Base-by-base conservation (phyloP, 169 alveolate species). In the Eimeria tenella region DNA sequence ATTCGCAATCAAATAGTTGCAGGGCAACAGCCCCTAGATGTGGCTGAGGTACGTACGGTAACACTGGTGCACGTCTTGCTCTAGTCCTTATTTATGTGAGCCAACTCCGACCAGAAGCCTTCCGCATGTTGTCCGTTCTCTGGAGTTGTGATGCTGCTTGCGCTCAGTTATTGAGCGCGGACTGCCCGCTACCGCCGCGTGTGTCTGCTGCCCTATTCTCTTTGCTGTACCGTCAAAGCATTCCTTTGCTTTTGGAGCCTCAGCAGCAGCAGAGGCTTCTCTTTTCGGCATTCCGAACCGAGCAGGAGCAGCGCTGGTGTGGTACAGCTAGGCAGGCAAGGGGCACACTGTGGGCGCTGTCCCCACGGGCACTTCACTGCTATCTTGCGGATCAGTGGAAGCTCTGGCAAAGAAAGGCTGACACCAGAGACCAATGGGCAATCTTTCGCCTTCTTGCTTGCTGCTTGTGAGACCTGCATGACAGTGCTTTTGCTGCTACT, bases 11-110 rank as follows among this genome's bases (percentile, higher is more conserved):
- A 81, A 23, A 25, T 53, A 58, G 90, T 74, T 55, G 90, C 90
- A n/a, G 90, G 90, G 55, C 74, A 56, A 55, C 90, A 81, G 90
- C 90, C 90, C 50, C 90, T 81, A 55, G 90, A 81, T 63, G 73
- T 81, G 70, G 71, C 90, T 23, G 58, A 81, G 90, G 90, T 81
- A 52, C 53, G 90, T 50, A 31, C 4, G 25, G 21, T 7, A 17
- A 58, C 65, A 0, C 65, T 15, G 65, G 0, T 58, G 10, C 83
- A 23, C 42, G n/a, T 4, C 77, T 68, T 23, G n/a, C 6, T 15
- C 62, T 11, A 6, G 42, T 31, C 23, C 5, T 75, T 75, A 6
- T 42, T 0, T 15, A 0, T 25, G 31, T 75, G 19, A 3, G 0
- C 68, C 56, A 19, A 9, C 56, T 13, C 19, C 68, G 3, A 52